A percentile compares a stretch with the other conserved stretches of the same genome.
These are phyloP conservation scores for Eragrostis nindensis DNA, from an alignment of 176 grass and related monocot genomes.

Conservation along the genomic window DNA sequence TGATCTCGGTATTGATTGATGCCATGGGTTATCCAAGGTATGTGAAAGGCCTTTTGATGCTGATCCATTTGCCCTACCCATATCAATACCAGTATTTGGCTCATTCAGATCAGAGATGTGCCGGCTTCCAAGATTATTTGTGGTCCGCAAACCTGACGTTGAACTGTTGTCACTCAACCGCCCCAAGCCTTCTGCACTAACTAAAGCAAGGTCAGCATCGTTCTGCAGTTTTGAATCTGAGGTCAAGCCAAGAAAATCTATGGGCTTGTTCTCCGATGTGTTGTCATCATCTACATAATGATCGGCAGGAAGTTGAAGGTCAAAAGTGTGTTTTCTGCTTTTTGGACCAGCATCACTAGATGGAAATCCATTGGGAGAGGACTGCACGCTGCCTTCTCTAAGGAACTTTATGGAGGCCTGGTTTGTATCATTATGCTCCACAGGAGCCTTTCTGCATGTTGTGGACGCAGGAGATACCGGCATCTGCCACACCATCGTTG, in stretches of 20 bases:
- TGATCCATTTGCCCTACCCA: constrained; percentile 36
- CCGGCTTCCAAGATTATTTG: constrained; percentile 26
- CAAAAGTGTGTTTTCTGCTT: constrained; percentile 52
- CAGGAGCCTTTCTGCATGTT: constrained; percentile 33
- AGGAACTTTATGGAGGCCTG: constrained; percentile 63
- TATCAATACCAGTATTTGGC: constrained; percentile 45
- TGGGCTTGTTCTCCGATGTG: constrained; percentile 37
- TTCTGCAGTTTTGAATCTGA: constrained; percentile 30
- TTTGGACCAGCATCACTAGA: constrained; percentile 36
- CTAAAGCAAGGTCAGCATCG: constrained; percentile 47
- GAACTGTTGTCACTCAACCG: constrained; percentile 42
- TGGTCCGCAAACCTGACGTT: constrained; percentile 39
- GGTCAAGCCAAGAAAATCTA: constrained; percentile 55
- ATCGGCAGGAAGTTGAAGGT: constrained; percentile 66
- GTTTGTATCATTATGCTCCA: constrained; percentile 44
- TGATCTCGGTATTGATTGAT: constrained; percentile 36
- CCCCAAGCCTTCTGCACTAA: constrained; percentile 18
- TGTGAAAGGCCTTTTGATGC: constrained; percentile 27
- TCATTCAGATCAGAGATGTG: constrained; percentile 70
- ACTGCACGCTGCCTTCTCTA: constrained; percentile 75
- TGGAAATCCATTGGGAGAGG: constrained; percentile 65
- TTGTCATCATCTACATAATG: constrained; percentile 63
- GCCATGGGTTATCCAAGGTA: constrained; percentile 40
- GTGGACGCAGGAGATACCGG: constrained; percentile 30
- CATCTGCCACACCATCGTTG: constrained; percentile 51